Base-by-base conservation (phyloP, 257 asterid genomes). In the Buddleja alternifolia region DNA sequence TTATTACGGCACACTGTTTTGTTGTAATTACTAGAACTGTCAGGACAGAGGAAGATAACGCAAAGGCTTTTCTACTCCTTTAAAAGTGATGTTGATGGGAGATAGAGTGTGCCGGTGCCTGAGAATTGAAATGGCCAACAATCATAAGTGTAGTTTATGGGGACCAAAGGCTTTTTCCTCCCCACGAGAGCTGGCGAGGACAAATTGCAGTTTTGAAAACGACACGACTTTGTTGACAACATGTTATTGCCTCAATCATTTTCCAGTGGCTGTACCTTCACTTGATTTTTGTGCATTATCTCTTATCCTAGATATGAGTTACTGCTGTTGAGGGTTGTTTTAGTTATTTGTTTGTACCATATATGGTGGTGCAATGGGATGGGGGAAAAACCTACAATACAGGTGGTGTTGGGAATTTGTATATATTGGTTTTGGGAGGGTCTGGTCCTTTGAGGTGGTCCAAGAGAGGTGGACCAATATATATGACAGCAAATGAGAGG, bases 141-240 rank as follows among this genome's bases (percentile, higher is more conserved):
- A 75, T 60, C 60, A 62, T 37, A 12, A 69, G 46, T n/a, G 9
- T 55, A 53, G 11, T 61, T 57, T 21, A 36, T 10, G 1, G 54
- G 75, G 77, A 76, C 70, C 80, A 76, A 63, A 56, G 9, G 14
- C 6, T 58, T 42, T 61, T 54, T 47, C 41, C 53, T 54, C 51
- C 65, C 65, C 57, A 14, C 50, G 2, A 44, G 68, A 61, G 80
- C 68, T 75, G 75, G 75, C 71, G 6, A 41, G 7, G 42, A 8
- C 41, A 52, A 58, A 41, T 75, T 72, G 71, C 68, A 67, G 72
- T 42, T 50, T 36, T 9, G 78, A 77, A 54, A 72, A 42, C 12
- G 72, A 67, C 78, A 32, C 10, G 8, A 59, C 72, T 40, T 6
- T 45, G 71, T 48, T 63, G 41, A 47, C 40, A 54, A 62, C 25